Base-by-base conservation (phyloP, 306 rosid genomes). In the Vigna radiata region DNA sequence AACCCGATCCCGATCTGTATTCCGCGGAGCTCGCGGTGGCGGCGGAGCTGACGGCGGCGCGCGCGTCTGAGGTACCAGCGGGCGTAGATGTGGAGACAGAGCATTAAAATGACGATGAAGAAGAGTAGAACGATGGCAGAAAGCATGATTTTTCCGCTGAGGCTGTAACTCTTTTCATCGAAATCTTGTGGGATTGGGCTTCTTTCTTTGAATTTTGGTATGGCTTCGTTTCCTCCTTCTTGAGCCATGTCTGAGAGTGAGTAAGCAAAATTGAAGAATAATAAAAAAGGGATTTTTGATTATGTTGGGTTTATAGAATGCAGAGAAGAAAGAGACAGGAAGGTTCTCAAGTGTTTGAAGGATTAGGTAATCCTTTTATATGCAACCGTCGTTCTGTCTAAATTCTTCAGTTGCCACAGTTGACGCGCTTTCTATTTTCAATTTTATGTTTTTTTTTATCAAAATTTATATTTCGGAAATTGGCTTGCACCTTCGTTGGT, bases 131-230 rank as follows among this genome's bases (percentile, higher is more conserved):
- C 4, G 4, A 92, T 85, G 4, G 96, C 91, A 19, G 82, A 53
- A 11, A 95, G 89, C 97, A 95, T 89, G 53, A 95, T 85, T 73
- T 79, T 95, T 13, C 96, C 95, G 78, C 88, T 85, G 31, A 87
- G 70, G 8, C 52, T 89, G 75, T 84, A 89, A 15, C 87, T 37
- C 0, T 47, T 73, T 19, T 8, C 39, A n/a, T 80, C 69, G 12
- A 27, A 21, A 0, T 63, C 8, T 6, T 23, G 6, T 1, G 48
- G 47, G 3, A 9, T 17, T 29, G 82, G 15, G 11, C 12, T 56
- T 0, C 6, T 16, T 0, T 71, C 49, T 1, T 48, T 15, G 73
- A 61, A 5, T 0, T 55, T 23, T 63, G 1, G 25, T 0, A 1
- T 10, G 55, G 55, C 12, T 8, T 41, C 46, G 2, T 41, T 11